phyloP scores from a whole-genome alignment of 129 eudicot genomes.

The Glebionis coronaria region DNA sequence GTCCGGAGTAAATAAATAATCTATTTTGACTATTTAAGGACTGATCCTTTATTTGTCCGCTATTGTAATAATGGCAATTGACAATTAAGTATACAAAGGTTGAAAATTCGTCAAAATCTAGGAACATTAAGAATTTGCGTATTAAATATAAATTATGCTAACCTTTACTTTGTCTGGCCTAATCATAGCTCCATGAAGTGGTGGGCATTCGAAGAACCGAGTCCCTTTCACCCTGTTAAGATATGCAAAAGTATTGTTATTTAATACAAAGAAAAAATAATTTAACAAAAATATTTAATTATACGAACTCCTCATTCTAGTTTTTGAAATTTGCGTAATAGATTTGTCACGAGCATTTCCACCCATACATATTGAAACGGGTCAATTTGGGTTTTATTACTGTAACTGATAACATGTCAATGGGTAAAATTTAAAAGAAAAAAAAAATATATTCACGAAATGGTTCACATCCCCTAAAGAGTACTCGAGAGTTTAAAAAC shows the following conservation, averaged over 20 bases:
- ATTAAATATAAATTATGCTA: conserved; percentile 2
- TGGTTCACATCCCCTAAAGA: neutral
- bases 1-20: too few relatives aligned
- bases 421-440: neutral
- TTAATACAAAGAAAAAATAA: neutral
- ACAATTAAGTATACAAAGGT: neutral
- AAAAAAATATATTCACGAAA: neutral
- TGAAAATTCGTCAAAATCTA: neutral
- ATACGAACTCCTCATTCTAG: neutral
- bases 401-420: neutral
- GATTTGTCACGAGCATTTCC: neutral
- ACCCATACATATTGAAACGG: neutral
- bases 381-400: neutral
- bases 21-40: too few relatives aligned
- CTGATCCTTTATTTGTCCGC: too few relatives aligned
- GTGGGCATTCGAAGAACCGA: conserved; percentile 83
- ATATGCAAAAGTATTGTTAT: conserved; percentile 4
- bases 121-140: neutral
- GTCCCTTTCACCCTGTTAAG: conserved; percentile 79
- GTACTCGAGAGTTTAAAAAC: neutral
- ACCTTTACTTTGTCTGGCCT: conserved; percentile 99
- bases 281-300: neutral
- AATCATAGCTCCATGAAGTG: conserved; percentile 87
- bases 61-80: too few relatives aligned
- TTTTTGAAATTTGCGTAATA: neutral